Evolutionary conservation across 805 yeast genomes (phyloP), one percentile per base, ranked within the genome.

Genomic region (Wickerhamomyces bovis): DNA sequence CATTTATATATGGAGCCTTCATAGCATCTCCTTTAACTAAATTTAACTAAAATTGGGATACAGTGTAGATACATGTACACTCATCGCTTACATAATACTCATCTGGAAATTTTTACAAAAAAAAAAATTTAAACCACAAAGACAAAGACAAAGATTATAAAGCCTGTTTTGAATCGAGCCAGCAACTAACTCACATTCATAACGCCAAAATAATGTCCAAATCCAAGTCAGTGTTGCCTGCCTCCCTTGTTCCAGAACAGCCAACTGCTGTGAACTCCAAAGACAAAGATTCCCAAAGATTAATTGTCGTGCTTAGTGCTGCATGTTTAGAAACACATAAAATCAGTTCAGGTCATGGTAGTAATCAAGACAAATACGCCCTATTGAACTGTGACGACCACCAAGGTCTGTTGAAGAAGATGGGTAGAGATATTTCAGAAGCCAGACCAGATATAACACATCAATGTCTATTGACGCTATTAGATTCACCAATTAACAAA

Each of bases 391-490:
- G 99, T 73, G 99, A 94, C 66, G 99, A 94, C 65, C 99, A 94
- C 66, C 99, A 94, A 70, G 97, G 97, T 15, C 73, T 92, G 44
- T 72, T 94, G 59, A 85, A 92, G 66, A 92, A 89, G 64, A 89
- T 92, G 95, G 96, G 95, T 44, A 80, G 98, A 63, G 98, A 94
- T 63, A 92, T 94, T 53, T 88, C 96, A 42, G 99, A 94, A 63
- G 98, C 97, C 8, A 81, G 99, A 67, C 99, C 99, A n/a, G 99
- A 94, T 66, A 94, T 94, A 60, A 94, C 99, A 39, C 99, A 94
- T 65, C 99, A 92, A 69, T 94, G 99, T 74, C 78, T 94, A 38
- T 75, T 94, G 67, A 92, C 99, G 4, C 73, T 94, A 53, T 74
- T 94, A 58, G 99, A 94, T 66, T 88, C 97, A n/a, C 99, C 99